Evolutionary conservation across 164 flowering plant species (phyloP).

Genomic region (Vitis cinerea): DNA sequence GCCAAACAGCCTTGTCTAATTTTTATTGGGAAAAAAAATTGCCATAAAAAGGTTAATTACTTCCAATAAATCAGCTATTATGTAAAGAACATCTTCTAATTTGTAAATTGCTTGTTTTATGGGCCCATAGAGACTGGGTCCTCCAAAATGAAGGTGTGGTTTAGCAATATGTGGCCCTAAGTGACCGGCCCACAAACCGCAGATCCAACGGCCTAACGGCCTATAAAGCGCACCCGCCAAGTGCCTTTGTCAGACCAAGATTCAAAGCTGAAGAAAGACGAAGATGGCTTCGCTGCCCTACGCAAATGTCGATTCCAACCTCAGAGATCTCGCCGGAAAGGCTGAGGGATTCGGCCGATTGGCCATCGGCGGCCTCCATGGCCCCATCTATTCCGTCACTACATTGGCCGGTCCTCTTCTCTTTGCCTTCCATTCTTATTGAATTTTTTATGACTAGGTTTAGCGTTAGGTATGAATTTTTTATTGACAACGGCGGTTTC

Average conservation of each 20-base stretch:
- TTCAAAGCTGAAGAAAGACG: conserved; percentile 4
- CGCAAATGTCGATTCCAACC: conserved; percentile 33
- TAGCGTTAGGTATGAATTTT: not conserved
- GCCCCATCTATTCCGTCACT: conserved; percentile 43
- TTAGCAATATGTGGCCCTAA: too few relatives aligned
- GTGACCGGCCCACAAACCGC: too few relatives aligned
- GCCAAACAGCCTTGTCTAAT: too few relatives aligned
- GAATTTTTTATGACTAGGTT: not conserved
- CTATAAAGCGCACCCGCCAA: not conserved
- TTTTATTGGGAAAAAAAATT: too few relatives aligned
- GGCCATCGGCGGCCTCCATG: conserved; percentile 45
- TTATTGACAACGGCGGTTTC: too few relatives aligned
- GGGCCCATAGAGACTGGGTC: too few relatives aligned
- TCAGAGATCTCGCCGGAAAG: conserved; percentile 43
- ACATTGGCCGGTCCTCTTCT: conserved; percentile 35
- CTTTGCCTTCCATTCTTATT: not conserved
- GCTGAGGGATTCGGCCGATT: conserved; percentile 62
- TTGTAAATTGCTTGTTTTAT: too few relatives aligned
- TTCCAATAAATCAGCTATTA: too few relatives aligned
- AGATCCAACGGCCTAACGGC: too few relatives aligned
- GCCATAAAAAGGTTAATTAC: too few relatives aligned
- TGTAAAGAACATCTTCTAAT: too few relatives aligned
- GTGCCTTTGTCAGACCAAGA: not conserved
- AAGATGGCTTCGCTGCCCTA: conserved; percentile 39
- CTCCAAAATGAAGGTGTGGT: too few relatives aligned